Evolutionary conservation across 192 early-diverging fungal genomes (phyloP).

Genomic region (Backusella mclennaniae): DNA sequence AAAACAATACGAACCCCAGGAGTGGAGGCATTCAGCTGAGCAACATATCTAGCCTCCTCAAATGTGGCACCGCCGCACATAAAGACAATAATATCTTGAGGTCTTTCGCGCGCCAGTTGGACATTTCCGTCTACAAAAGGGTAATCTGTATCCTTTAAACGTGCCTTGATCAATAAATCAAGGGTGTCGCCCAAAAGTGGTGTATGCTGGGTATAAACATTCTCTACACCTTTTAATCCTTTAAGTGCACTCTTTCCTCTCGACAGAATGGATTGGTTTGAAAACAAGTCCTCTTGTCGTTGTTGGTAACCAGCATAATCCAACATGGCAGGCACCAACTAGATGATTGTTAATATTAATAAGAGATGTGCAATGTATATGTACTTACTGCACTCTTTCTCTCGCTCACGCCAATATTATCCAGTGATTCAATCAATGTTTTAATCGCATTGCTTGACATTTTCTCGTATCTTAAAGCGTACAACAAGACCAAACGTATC

Average conservation of each 20-base stretch:
- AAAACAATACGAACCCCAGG: slow-evolving; percentile 82
- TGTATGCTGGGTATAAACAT: slow-evolving; percentile 96
- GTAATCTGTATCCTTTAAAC: slow-evolving; percentile 71
- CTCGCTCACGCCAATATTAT: slow-evolving; percentile 68
- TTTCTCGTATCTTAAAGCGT: slow-evolving; percentile 92
- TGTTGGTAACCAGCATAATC: slow-evolving; percentile 76
- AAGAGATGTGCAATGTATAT: background rate
- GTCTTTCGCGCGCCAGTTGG: slow-evolving; percentile 59
- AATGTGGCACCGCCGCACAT: slow-evolving; percentile 94
- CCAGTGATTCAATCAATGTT: slow-evolving; percentile 74
- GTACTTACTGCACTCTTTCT: slow-evolving; percentile 64
- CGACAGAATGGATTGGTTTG: slow-evolving; percentile 84
- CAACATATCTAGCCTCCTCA: slow-evolving; percentile 87
- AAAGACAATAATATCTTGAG: slow-evolving; percentile 95
- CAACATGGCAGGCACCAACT: slow-evolving; percentile 67
- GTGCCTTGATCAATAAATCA: slow-evolving; percentile 77
- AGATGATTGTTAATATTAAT: background rate
- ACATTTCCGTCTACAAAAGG: slow-evolving; percentile 69
- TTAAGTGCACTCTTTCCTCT: slow-evolving; percentile 88
- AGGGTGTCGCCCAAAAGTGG: slow-evolving; percentile 83
- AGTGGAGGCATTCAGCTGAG: slow-evolving; percentile 76
- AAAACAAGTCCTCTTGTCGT: slow-evolving; percentile 87
- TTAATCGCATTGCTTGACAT: slow-evolving; percentile 66
- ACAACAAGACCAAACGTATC: slow-evolving; percentile 78
- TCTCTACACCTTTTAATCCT: slow-evolving; percentile 96